These are phyloP conservation scores for Teunomyces kruisii DNA, from an alignment of 805 yeast genomes.

Conservation along the genomic window DNA sequence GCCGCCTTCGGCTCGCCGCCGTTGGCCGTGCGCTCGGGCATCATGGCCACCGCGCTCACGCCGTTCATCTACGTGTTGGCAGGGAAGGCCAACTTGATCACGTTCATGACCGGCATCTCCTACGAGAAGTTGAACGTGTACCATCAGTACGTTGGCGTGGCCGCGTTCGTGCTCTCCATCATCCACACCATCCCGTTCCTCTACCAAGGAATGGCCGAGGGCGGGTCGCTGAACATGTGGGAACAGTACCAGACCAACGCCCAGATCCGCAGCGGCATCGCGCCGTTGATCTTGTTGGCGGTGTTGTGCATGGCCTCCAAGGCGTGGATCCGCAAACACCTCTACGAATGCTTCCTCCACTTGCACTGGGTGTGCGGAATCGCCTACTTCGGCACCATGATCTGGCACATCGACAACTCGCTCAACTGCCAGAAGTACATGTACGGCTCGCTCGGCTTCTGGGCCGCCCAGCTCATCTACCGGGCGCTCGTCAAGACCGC, in stretches of 20 bases:
- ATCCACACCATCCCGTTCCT: slow-evolving; percentile 54
- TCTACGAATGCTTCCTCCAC: slow-evolving; percentile 51
- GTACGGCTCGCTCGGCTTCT: slow-evolving; percentile 51
- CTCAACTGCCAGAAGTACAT: slow-evolving; percentile 43
- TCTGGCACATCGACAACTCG: slow-evolving; percentile 40
- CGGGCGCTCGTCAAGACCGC: slow-evolving; percentile 47
- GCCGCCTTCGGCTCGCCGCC: slow-evolving; percentile 61
- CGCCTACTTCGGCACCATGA: slow-evolving; percentile 47
- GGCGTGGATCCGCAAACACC: slow-evolving; percentile 34
- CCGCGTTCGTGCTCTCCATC: slow-evolving; percentile 42
- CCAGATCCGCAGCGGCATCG: slow-evolving; percentile 42
- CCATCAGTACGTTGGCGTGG: slow-evolving; percentile 50
- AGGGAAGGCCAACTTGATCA: slow-evolving; percentile 53
- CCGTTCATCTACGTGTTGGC: slow-evolving; percentile 52
- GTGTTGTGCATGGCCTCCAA: slow-evolving; percentile 45
- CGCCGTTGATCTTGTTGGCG: slow-evolving; percentile 47
- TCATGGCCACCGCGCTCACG: slow-evolving; percentile 48
- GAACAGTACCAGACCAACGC: slow-evolving; percentile 16
- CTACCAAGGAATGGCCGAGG: slow-evolving; percentile 45
- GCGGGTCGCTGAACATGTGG: slow-evolving; percentile 37
- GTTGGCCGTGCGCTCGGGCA: slow-evolving; percentile 51
- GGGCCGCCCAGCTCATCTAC: slow-evolving; percentile 50
- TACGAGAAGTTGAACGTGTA: slow-evolving; percentile 54
- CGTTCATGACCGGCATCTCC: slow-evolving; percentile 50
- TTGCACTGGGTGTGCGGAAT: slow-evolving; percentile 54